A percentile compares a stretch with the other conserved stretches of the same genome.
These are phyloP conservation scores for Thielaviopsis euricoi DNA, from an alignment of 2,329 filamentous ascomycete species.

Conservation along the genomic window DNA sequence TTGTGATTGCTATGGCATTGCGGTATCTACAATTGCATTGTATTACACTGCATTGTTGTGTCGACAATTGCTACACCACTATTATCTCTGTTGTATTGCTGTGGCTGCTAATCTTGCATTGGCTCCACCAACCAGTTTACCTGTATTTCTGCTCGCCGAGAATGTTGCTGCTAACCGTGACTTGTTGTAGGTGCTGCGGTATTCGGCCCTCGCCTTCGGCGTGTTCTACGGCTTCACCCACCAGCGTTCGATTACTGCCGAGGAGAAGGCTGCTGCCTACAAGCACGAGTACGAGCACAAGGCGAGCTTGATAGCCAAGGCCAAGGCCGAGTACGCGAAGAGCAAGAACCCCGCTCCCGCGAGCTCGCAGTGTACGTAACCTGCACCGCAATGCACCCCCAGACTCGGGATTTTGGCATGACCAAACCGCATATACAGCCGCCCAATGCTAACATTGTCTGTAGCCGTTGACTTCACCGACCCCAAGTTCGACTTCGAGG, in stretches of 20 bases:
- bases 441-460: neutral
- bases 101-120: too few species aligned
- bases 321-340: conserved; percentile 80
- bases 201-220: conserved; percentile 80
- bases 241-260: conserved; percentile 62
- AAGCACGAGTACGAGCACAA: conserved; percentile 82
- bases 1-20: too few species aligned
- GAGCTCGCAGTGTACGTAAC: conserved; percentile 16
- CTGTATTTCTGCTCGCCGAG: neutral
- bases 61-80: too few species aligned
- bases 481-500: conserved; percentile 87
- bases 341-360: conserved; percentile 39
- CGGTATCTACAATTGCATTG: too few species aligned
- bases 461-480: conserved; percentile 45
- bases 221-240: conserved; percentile 93
- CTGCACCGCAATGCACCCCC: too few species aligned
- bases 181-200: conserved; percentile 69
- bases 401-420: too few species aligned
- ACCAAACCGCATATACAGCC: neutral
- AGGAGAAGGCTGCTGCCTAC: conserved; percentile 52
- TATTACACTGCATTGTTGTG: too few species aligned
- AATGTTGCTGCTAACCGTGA: neutral
- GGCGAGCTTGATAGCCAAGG: conserved; percentile 78
- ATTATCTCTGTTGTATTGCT: too few species aligned
- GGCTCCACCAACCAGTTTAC: neutral